Base-by-base conservation (phyloP, 495 filamentous ascomycete genomes). In the Penicillium lagena region DNA sequence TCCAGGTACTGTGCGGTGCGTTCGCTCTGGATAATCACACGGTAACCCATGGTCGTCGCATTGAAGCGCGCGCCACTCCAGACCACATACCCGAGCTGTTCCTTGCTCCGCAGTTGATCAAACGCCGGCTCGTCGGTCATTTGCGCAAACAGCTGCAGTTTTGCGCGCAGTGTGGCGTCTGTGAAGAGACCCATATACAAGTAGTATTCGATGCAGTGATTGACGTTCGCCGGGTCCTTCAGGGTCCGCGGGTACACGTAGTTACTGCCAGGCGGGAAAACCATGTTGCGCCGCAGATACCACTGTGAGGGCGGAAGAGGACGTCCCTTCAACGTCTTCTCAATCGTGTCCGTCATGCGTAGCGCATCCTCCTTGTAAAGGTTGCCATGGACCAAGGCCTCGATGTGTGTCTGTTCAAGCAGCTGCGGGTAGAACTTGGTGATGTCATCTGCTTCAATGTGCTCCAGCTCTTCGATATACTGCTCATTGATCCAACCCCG, bases 11-110 rank as follows among this genome's bases (percentile, higher is more conserved):
- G 70, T 0, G 85, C 81, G 2, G 84, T 82, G 51, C 83, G 82
- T 70, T 99, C 93, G 55, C 87, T 94, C 70, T 99, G 93, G 36
- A 99, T 91, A 51, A 97, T 81, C 46, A 99, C 83, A 9, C 90
- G 78, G 59, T 90, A 95, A 7, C 86, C 87, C 43, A 88, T 83
- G 4, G 84, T 87, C 0, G 84, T 90, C 37, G 79, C 62, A 31
- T 76, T 79, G 43, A 82, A 73, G 36, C 85, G 73, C 10, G 79
- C 67, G 11, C 89, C 88, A 39, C 85, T 91, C 70, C 86, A 95
- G 1, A 99, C 93, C 37, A 97, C 83, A 56, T 99, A 99, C 11
- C 93, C 93, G 8, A 99, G 84, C 63, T 99, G 93, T 62, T 99
- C 93, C 62, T 96, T 96, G 35, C 93, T 96, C 35, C 93, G 81